A percentile compares a stretch with the other conserved stretches of the same genome.
phyloP scores from a whole-genome alignment of 106 monocot genomes.

The Dendrobium catenatum region DNA sequence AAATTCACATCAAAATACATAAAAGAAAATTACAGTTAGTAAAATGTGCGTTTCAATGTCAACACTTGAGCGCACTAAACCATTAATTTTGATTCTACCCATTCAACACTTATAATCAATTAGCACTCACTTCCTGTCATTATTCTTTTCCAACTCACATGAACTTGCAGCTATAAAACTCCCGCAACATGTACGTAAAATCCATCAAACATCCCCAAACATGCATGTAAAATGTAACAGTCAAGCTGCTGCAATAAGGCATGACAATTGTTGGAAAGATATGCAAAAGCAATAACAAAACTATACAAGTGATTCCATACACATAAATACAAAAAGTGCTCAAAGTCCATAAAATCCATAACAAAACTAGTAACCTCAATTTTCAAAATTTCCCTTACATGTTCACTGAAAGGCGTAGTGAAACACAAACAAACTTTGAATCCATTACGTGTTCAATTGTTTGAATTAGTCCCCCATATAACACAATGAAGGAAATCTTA shows the following conservation, averaged over 20 bases:
- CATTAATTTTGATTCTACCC: neutral
- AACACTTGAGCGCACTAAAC: neutral
- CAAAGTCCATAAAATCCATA: too few relatives aligned
- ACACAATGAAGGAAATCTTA: too few relatives aligned
- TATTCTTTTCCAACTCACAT: neutral
- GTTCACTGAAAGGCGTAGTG: too few relatives aligned
- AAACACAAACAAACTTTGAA: too few relatives aligned
- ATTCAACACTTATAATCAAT: neutral
- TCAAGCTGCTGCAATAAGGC: neutral
- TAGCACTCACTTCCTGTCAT: neutral
- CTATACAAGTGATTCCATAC: too few relatives aligned
- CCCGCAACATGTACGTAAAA: neutral
- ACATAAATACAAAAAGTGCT: too few relatives aligned
- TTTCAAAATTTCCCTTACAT: too few relatives aligned
- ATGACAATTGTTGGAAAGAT: neutral
- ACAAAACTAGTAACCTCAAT: too few relatives aligned
- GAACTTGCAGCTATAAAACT: neutral
- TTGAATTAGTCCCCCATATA: too few relatives aligned
- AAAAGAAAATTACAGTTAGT: too few relatives aligned
- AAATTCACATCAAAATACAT: neutral
- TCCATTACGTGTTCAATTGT: too few relatives aligned
- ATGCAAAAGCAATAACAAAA: neutral
- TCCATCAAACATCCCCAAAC: neutral
- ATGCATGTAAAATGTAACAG: neutral
- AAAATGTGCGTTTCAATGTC: neutral